Evolutionary conservation across 176 grass and related monocot genomes (phyloP), one percentile per base, ranked within the genome.

Genomic region (Triticum dicoccoides): DNA sequence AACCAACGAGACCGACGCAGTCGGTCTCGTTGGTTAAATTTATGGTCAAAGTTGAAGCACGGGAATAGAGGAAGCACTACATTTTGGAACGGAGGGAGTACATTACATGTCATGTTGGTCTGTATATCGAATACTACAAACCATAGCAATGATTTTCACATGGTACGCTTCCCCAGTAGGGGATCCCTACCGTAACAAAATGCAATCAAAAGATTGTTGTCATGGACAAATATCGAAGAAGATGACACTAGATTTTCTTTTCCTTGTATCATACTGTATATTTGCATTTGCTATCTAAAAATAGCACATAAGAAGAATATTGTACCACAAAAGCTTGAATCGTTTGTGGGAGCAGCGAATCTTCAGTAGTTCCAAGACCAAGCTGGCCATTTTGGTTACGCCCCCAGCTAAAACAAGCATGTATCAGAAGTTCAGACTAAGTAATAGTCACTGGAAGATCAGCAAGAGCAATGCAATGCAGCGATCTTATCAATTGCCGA

Each of bases 331-430:
- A 99, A 69, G 94, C 92, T 83, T 99, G 94, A 82, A 99, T 92
- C 61, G 94, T 99, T 66, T 96, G 97, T 83, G 97, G 97, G 21
- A 99, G 86, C 29, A 94, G 89, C 21, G 97, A 99, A 81, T 99
- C 97, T 77, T 99, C 94, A 62, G 87, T 92, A 54, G 97, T 96
- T 77, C 97, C 97, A 80, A 99, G 97, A 61, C 97, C 97, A 23
- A 99, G 94, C 80, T 99, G 97, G 21, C 97, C 97, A 65, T 99
- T 99, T 73, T 99, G 97, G 89, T 99, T 99, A 33, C 97, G 90
- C 5, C 97, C 97, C 97, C 97, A 99, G 79, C 97, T 99, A 77
- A 29, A 82, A 84, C 3, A 83, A 80, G 56, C 29, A 63, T 63
- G 21, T 2, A 62, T 72, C 13, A 92, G 65, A 79, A 54, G 65